Evolutionary conservation across 2,329 filamentous ascomycete genomes (phyloP).

Genomic region (Alternaria viburni): DNA sequence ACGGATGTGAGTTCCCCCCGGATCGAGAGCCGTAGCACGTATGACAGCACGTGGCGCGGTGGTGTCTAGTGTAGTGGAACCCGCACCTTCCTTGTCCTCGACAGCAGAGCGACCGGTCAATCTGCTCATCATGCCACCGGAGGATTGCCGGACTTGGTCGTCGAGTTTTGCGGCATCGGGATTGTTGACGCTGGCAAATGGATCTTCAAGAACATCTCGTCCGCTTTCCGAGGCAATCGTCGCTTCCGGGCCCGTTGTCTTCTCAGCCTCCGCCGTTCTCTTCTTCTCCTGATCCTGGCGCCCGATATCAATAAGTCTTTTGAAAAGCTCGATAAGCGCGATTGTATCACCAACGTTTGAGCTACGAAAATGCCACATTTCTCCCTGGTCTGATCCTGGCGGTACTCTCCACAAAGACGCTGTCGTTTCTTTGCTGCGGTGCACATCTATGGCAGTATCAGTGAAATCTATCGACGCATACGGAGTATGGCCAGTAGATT

Average conservation of each 20-base stretch:
- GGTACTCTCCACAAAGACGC: not conserved
- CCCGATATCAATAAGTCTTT: not conserved
- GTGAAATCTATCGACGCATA: not conserved
- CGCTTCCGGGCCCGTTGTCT: not conserved
- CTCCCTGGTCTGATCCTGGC: not conserved
- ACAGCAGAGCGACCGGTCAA: too few relatives aligned
- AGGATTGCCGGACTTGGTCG: too few relatives aligned
- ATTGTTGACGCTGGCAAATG: not conserved
- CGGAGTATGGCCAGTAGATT: not conserved
- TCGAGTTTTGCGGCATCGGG: not conserved
- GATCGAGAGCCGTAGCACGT: too few relatives aligned
- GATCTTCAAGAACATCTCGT: not conserved
- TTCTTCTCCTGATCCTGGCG: not conserved
- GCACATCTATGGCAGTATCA: fast-evolving
- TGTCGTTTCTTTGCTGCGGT: not conserved
- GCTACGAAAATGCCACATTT: conserved; percentile 1
- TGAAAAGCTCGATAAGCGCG: conserved; percentile 8
- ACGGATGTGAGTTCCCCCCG: too few relatives aligned
- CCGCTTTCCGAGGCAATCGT: not conserved
- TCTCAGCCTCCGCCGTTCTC: fast-evolving
- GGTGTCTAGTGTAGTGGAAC: too few relatives aligned
- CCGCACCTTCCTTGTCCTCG: too few relatives aligned
- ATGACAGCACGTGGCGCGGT: not conserved
- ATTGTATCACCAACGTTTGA: not conserved
- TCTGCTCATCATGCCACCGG: too few relatives aligned